Percentiles rank a stretch among this genome's conserved stretches.
Evolutionary conservation across 192 early-diverging fungal genomes (phyloP).

Genomic region (Gryganskiella cystojenkinii): DNA sequence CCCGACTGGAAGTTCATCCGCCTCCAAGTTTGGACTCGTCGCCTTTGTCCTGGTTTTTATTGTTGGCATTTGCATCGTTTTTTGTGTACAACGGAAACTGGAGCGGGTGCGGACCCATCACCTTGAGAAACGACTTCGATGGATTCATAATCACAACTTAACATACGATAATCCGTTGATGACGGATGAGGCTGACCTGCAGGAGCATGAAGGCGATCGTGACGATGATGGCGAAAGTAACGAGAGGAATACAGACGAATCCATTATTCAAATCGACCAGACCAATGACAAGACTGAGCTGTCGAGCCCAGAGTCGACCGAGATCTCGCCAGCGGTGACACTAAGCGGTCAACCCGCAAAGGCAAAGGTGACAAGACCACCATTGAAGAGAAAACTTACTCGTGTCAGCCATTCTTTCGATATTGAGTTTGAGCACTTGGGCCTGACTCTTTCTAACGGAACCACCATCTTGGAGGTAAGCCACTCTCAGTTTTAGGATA

Average conservation of each 20-base stretch:
- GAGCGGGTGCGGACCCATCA: constrained; percentile 33
- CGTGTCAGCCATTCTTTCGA: constrained; percentile 58
- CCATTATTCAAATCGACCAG: constrained; percentile 12
- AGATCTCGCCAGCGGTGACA: not conserved
- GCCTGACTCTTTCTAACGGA: constrained; percentile 45
- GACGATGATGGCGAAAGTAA: not conserved
- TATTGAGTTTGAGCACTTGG: constrained; percentile 62
- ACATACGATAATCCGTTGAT: constrained; percentile 29
- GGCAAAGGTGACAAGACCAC: not conserved
- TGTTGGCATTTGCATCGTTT: constrained; percentile 36
- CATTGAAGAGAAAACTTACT: not conserved
- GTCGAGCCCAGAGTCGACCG: constrained; percentile 17
- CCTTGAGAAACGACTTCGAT: constrained; percentile 42
- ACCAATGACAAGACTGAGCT: constrained; percentile 24
- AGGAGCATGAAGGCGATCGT: not conserved
- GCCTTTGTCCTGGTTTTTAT: constrained; percentile 30
- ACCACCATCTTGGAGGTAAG: constrained; percentile 65
- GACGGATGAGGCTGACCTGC: constrained; percentile 17
- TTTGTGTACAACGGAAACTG: constrained; percentile 35
- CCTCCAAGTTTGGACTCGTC: constrained; percentile 42
- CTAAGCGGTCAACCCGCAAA: constrained; percentile 3
- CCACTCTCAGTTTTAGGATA: not conserved
- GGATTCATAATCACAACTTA: constrained; percentile 43
- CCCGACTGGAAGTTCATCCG: constrained; percentile 35
- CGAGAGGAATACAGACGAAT: not conserved